Evolutionary conservation across 2,329 filamentous ascomycete species (phyloP).

Genomic region (Xenosphaeropsis pyriputrescens): DNA sequence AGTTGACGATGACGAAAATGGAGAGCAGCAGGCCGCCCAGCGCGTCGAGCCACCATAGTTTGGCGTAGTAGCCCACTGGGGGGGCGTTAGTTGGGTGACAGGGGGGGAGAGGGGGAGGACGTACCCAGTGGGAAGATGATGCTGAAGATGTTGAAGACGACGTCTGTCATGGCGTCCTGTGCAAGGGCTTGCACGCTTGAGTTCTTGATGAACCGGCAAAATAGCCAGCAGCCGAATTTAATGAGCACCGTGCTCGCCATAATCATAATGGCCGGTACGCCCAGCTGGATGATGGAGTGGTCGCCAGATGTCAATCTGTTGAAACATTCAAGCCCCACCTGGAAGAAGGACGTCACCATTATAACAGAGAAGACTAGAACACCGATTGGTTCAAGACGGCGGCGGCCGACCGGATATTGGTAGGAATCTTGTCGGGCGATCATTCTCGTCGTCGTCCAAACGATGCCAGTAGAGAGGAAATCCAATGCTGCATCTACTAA

Average conservation of each 20-base stretch:
- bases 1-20: slow-evolving; percentile 55
- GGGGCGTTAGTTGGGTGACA: not conserved
- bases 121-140: slow-evolving; percentile 40
- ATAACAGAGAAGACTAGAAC: slow-evolving; percentile 48
- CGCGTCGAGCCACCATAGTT: slow-evolving; percentile 53
- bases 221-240: slow-evolving; percentile 45
- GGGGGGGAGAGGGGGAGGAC: not conserved
- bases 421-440: slow-evolving; percentile 29
- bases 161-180: slow-evolving; percentile 49
- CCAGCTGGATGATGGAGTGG: slow-evolving; percentile 31
- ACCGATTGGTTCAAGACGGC: slow-evolving; percentile 42
- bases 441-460: slow-evolving; percentile 42
- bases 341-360: slow-evolving; percentile 47
- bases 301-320: slow-evolving; percentile 34
- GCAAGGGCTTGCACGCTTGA: slow-evolving; percentile 49
- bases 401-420: slow-evolving; percentile 38
- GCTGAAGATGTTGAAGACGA: slow-evolving; percentile 48
- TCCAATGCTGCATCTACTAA: slow-evolving; percentile 47
- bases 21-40: slow-evolving; percentile 47
- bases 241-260: slow-evolving; percentile 41
- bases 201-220: slow-evolving; percentile 43
- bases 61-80: slow-evolving; percentile 35
- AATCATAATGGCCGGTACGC: slow-evolving; percentile 36
- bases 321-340: slow-evolving; percentile 46
- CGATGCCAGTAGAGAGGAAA: slow-evolving; percentile 42